Percentiles rank a stretch among this genome's conserved stretches.
Conservation (phyloP, 2,329 filamentous ascomycete genomes). For the Curvularia sp. region DNA sequence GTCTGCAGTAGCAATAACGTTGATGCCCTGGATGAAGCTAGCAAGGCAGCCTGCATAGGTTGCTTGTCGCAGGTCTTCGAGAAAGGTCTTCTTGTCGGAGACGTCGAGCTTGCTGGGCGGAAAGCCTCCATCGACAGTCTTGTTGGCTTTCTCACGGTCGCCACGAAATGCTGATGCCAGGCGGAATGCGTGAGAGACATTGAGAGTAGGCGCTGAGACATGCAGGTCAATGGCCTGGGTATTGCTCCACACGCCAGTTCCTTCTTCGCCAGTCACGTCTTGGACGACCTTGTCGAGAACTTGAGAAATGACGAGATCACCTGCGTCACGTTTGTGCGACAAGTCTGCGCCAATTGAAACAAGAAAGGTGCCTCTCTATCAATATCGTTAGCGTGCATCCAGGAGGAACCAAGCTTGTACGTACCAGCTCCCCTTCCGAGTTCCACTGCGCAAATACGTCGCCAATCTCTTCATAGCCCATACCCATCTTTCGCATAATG, state of each 20-base stretch:
- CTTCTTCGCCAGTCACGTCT: conserved; percentile 70
- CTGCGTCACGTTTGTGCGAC: conserved; percentile 58
- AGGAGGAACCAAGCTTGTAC: conserved; percentile 1
- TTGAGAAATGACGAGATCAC: conserved; percentile 62
- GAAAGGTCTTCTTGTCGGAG: conserved; percentile 52
- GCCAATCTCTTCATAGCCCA: conserved; percentile 67
- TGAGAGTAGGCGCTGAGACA: conserved; percentile 69
- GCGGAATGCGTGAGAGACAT: conserved; percentile 67
- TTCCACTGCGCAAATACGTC: conserved; percentile 68
- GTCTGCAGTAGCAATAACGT: conserved; percentile 67
- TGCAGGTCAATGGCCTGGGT: conserved; percentile 68
- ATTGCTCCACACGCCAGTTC: conserved; percentile 71
- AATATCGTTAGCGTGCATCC: conserved; percentile 7
- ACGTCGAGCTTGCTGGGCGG: conserved; percentile 48
- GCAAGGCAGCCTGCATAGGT: conserved; percentile 68
- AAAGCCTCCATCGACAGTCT: conserved; percentile 54
- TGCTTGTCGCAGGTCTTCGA: conserved; percentile 66
- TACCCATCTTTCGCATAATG: conserved; percentile 65
- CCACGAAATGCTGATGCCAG: conserved; percentile 68
- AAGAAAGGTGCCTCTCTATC: conserved; percentile 64
- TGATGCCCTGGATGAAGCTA: conserved; percentile 70
- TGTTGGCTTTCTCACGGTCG: conserved; percentile 60
- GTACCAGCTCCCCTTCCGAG: conserved; percentile 61
- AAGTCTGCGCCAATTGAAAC: conserved; percentile 69
- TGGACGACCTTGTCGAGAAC: conserved; percentile 76